These are phyloP conservation scores for Bruguiera gymnorhiza DNA, from an alignment of 345 rosid genomes.

Conservation along the genomic window DNA sequence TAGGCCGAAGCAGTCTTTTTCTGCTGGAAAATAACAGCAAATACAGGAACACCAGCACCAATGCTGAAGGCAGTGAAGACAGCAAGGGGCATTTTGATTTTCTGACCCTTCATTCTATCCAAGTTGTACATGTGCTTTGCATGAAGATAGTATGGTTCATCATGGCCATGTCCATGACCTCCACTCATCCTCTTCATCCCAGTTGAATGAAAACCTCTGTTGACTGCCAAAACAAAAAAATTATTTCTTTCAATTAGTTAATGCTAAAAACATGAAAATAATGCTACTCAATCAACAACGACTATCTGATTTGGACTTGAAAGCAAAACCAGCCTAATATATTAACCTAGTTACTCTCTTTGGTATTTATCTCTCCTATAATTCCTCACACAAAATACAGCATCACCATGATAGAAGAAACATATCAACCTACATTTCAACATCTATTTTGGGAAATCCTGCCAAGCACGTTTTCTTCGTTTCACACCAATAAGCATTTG, in stretches of 20 bases:
- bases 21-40: constrained; percentile 94
- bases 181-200: constrained; percentile 80
- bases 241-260: not conserved
- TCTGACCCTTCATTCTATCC: constrained; percentile 85
- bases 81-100: constrained; percentile 72
- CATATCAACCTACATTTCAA: too few relatives aligned
- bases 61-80: constrained; percentile 89
- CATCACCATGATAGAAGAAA: too few relatives aligned
- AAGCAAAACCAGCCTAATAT: not conserved
- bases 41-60: constrained; percentile 78
- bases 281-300: not conserved
- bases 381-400: too few relatives aligned
- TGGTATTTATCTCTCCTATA: not conserved
- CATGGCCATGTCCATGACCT: constrained; percentile 59
- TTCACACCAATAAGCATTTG: too few relatives aligned
- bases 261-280: not conserved
- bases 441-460: too few relatives aligned
- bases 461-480: too few relatives aligned
- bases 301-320: not conserved
- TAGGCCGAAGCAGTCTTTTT: constrained; percentile 74
- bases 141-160: constrained; percentile 76
- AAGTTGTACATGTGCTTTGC: constrained; percentile 98
- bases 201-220: constrained; percentile 47
- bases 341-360: not conserved
- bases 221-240: constrained; percentile 11